Evolutionary conservation across 768 basidiomycete species (phyloP), one percentile per base, ranked within the genome.

Genomic region (Trametes gibbosa): DNA sequence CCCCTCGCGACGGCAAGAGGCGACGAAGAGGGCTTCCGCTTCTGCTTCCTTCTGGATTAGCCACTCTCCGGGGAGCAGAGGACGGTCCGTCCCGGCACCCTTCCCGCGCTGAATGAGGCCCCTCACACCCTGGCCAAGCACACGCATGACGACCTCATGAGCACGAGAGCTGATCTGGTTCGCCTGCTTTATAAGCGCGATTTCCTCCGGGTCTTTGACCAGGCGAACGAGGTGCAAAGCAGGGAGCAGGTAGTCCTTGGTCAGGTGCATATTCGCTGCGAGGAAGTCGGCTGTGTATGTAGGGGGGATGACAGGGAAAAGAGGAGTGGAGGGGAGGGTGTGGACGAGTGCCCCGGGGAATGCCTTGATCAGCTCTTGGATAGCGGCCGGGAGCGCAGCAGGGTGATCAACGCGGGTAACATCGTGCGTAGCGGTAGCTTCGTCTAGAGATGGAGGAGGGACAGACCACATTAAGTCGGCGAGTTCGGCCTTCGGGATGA

Each of bases 1-100:
- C 92, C 92, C 94, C 74, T 92, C 87, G 57, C 92, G 78, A 50
- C 93, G 78, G 74, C 95, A 97, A 1, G 87, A 87, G 2, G 95
- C 92, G 0, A 93, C 90, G 63, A 98, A 98, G 8, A 95, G 80
- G 0, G 95, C 96, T 70, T 96, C 95, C 0, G 94, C 96, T 70
- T 97, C 95, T 0, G 86, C 88, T 73, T 98, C 96, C 65, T 89
- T 91, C 75, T 91, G 85, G 16, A 98, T 91, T 45, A 92, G 76
- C 90, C 95, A 97, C 66, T 95, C 89, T 3, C 81, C 79, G 1
- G 90, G 91, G 2, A 92, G 75, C 5, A 82, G 73, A 0, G 84
- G 85, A 3, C 81, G 74, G 10, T 74, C 73, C 3, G 59, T 65
- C 2, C 68, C 68, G 32, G 77, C 76, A 5, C 73, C 81, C 13